These are phyloP conservation scores for Xylaria sp. DNA, from an alignment of 2,329 filamentous ascomycete genomes.

Conservation along the genomic window DNA sequence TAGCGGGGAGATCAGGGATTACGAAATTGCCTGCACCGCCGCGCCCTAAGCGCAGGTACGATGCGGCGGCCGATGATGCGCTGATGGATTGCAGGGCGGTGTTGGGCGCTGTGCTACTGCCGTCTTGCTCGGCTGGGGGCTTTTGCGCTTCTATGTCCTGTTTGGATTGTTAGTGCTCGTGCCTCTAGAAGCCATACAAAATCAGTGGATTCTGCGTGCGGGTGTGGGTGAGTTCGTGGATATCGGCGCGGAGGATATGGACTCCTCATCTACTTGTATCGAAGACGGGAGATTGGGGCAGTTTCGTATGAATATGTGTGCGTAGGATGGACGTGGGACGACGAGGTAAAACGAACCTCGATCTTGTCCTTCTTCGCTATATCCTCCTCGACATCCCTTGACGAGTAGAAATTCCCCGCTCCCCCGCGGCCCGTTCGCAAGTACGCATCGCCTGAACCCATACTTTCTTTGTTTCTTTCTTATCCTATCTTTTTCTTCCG, in stretches of 20 bases:
- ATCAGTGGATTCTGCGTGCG: too few species aligned
- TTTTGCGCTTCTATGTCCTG: constrained; percentile 46
- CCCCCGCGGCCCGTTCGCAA: constrained; percentile 65
- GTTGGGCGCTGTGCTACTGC: constrained; percentile 27
- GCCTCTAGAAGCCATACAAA: too few species aligned
- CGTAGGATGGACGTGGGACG: not conserved
- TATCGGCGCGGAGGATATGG: not conserved
- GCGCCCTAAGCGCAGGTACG: constrained; percentile 49
- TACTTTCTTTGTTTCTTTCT: not conserved
- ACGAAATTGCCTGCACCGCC: constrained; percentile 68
- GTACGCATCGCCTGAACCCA: constrained; percentile 49
- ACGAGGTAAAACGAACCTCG: constrained; percentile 30
- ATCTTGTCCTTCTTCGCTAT: constrained; percentile 39
- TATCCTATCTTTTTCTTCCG: not conserved
- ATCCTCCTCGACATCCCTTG: constrained; percentile 58
- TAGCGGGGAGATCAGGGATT: constrained; percentile 36
- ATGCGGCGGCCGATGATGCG: constrained; percentile 26
- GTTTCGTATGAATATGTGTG: not conserved
- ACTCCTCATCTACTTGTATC: too few species aligned
- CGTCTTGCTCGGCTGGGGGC: constrained; percentile 7
- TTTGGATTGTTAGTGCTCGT: not conserved
- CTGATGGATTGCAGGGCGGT: constrained; percentile 18
- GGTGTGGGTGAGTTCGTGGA: not conserved
- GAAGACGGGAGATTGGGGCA: too few species aligned
- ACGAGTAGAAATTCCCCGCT: constrained; percentile 66